These are phyloP conservation scores for Setomelanomma holmii DNA, from an alignment of 2,329 filamentous ascomycete species.

Conservation along the genomic window DNA sequence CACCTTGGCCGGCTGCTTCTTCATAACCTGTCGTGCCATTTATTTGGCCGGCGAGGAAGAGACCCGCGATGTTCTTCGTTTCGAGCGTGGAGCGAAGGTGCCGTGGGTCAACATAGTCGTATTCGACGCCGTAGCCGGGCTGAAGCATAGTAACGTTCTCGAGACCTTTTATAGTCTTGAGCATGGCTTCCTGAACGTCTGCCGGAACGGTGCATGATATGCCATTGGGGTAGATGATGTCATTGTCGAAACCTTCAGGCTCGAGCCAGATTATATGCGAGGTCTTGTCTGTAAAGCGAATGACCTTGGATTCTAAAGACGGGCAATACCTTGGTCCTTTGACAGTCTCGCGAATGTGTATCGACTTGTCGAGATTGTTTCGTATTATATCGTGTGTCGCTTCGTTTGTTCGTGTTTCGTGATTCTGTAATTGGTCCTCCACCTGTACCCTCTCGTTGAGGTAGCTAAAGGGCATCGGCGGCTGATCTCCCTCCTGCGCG, in stretches of 20 bases:
- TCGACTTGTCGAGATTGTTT: constrained; percentile 90
- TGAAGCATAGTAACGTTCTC: constrained; percentile 92
- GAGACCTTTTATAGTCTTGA: constrained; percentile 87
- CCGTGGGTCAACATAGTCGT: constrained; percentile 96
- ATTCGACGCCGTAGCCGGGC: constrained; percentile 95
- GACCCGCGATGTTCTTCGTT: constrained; percentile 86
- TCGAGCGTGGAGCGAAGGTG: constrained; percentile 88
- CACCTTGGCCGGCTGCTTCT: constrained; percentile 91
- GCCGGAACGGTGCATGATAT: constrained; percentile 96
- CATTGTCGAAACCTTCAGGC: constrained; percentile 89
- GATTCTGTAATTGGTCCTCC: constrained; percentile 82
- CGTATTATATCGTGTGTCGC: constrained; percentile 83
- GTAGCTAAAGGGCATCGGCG: constrained; percentile 90
- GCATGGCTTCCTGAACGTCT: constrained; percentile 81
- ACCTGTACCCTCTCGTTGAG: constrained; percentile 81
- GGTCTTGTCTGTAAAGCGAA: constrained; percentile 81
- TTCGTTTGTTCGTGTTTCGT: constrained; percentile 86
- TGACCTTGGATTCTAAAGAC: constrained; percentile 91
- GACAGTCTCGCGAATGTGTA: constrained; percentile 95
- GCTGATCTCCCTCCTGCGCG: constrained; percentile 80
- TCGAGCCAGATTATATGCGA: constrained; percentile 95
- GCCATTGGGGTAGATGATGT: constrained; percentile 94
- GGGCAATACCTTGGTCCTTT: constrained; percentile 95
- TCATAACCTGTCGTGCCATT: constrained; percentile 99
- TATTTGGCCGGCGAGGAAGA: constrained; percentile 91